Evolutionary conservation across 768 basidiomycete species (phyloP), one percentile per base, ranked within the genome.

Genomic region (Suillus lakei): DNA sequence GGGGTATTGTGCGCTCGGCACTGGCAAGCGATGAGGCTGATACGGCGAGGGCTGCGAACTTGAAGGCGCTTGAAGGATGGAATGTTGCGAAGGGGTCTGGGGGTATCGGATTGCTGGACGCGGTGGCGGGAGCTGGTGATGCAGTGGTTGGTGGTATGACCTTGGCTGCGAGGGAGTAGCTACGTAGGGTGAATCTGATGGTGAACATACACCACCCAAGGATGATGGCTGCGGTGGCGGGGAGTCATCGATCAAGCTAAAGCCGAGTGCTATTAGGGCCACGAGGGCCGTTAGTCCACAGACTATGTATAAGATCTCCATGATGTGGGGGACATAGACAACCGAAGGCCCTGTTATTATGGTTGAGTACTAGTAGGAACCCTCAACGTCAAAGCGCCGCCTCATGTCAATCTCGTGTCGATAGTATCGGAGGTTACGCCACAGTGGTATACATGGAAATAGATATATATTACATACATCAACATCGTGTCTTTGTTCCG

Each of bases 371-470:
- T 18, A 30, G 8, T 51, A 4, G 2, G 15, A 23, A 55, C 32
- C 34, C 21, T n/a, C 23, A 56, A n/a, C 34, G 13, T 36, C 55
- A 26, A 36, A 38, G 36, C n/a, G 55, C 55, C n/a, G 7, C 55
- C 34, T 51, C 50, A 51, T 18, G 50, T 51, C 28, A 30, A 51
- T 28, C 50, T 39, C 38, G 1, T 58, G 56, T 6, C 16, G 0
- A 39, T 16, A 58, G 4, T 26, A 39, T 58, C 23, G 10, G 23
- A 39, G 16, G 38, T 26, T 39, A 58, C 39, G 16, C 26, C 12
- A 54, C 8, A 54, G 38, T 38, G 38, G 56, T 58, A 58, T 58
- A 39, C 38, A 58, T 58, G 56, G 26, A 12, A 58, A 58, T 16
- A 26, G 16, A 58, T 39, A 28, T 18, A 39, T 34, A 32, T 54